Conservation (phyloP, 2,329 filamentous ascomycete species). For the Stachybotrys echinatus region DNA sequence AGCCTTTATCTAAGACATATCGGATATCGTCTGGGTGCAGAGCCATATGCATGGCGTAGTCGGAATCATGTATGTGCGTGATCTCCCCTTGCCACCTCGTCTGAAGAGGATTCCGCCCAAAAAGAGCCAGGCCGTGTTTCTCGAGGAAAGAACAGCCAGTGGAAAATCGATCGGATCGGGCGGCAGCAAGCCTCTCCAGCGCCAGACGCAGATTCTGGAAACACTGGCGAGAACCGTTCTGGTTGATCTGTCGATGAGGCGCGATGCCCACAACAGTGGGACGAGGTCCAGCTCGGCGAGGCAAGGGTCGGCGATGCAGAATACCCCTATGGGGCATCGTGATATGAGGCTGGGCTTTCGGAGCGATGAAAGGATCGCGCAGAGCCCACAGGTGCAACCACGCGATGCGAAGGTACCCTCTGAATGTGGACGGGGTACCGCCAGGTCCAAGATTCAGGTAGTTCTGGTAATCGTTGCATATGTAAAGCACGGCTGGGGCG, state of each 20-base stretch:
- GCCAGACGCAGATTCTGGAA: slow-evolving; percentile 49
- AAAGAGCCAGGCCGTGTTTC: slow-evolving; percentile 74
- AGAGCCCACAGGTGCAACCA: slow-evolving; percentile 68
- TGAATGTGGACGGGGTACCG: slow-evolving; percentile 69
- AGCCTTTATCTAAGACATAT: slow-evolving; percentile 66
- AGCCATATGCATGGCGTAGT: slow-evolving; percentile 73
- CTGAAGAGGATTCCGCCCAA: slow-evolving; percentile 60
- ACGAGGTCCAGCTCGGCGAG: slow-evolving; percentile 56
- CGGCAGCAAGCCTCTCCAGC: slow-evolving; percentile 44
- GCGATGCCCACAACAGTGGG: slow-evolving; percentile 71
- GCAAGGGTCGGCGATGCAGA: slow-evolving; percentile 46
- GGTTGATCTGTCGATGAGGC: slow-evolving; percentile 73
- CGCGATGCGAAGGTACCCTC: slow-evolving; percentile 69
- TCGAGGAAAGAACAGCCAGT: slow-evolving; percentile 72
- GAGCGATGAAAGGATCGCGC: slow-evolving; percentile 61
- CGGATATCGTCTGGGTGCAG: slow-evolving; percentile 74
- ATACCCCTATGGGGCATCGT: slow-evolving; percentile 50
- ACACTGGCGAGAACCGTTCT: slow-evolving; percentile 50
- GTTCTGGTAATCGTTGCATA: slow-evolving; percentile 68
- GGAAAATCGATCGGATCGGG: slow-evolving; percentile 43
- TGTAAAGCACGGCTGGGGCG: slow-evolving; percentile 41
- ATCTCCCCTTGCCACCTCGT: slow-evolving; percentile 75
- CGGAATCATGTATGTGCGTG: slow-evolving; percentile 71
- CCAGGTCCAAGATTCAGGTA: slow-evolving; percentile 76
- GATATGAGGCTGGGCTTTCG: slow-evolving; percentile 43